phyloP scores from a whole-genome alignment of 2,329 filamentous ascomycete species.

The Colletotrichum liriopes region DNA sequence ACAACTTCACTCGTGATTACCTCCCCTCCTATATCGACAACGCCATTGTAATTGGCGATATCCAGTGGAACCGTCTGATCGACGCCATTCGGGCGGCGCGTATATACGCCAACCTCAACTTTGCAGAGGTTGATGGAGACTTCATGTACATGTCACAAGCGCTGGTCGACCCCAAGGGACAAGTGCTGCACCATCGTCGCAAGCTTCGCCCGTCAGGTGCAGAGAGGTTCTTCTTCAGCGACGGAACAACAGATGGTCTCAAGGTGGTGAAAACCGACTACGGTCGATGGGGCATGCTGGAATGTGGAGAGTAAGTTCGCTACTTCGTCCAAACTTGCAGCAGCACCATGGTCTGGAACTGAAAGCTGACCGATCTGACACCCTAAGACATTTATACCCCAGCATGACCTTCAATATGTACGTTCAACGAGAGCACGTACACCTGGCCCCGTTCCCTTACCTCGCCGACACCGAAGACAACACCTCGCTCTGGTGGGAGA shows the following conservation, averaged over 20 bases:
- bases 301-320: slow-evolving; percentile 61
- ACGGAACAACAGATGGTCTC: slow-evolving; percentile 57
- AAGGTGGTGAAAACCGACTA: slow-evolving; percentile 57
- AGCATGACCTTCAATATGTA: slow-evolving; percentile 34
- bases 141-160: slow-evolving; percentile 63
- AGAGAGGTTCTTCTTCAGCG: slow-evolving; percentile 66
- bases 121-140: slow-evolving; percentile 56
- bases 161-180: slow-evolving; percentile 58
- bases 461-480: not conserved
- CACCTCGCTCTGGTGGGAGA: slow-evolving; percentile 15
- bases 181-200: slow-evolving; percentile 57
- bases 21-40: slow-evolving; percentile 20
- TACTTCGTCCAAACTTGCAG: not conserved
- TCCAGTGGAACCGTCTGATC: slow-evolving; percentile 13
- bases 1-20: slow-evolving; percentile 19
- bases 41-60: slow-evolving; percentile 8
- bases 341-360: not conserved
- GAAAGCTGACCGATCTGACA: not conserved
- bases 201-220: slow-evolving; percentile 70
- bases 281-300: slow-evolving; percentile 61
- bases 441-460: slow-evolving; percentile 24
- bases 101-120: slow-evolving; percentile 44
- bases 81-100: not conserved
- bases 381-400: slow-evolving; percentile 11
- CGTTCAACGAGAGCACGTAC: slow-evolving; percentile 25